Evolutionary conservation across 345 rosid genomes (phyloP).

Genomic region (Lepidium sativum): DNA sequence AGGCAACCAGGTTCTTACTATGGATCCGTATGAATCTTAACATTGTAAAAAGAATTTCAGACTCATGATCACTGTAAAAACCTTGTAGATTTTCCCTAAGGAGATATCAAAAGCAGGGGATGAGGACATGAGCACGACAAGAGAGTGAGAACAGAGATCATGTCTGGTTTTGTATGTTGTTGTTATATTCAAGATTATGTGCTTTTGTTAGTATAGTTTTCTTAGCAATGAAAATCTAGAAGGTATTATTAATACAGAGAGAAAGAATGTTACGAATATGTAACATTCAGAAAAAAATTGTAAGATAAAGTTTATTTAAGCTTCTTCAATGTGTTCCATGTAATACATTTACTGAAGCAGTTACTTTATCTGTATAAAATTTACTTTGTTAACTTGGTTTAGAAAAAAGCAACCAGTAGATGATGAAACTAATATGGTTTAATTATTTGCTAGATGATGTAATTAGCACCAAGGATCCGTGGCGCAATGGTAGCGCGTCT

Average conservation of each 20-base stretch:
- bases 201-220: neutral
- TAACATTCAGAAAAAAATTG: neutral
- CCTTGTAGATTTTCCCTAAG: constrained; percentile 16
- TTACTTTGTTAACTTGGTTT: neutral
- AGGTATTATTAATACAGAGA: neutral
- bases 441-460: accelerated
- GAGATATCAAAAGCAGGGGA: neutral
- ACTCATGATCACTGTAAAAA: neutral
- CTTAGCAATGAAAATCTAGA: neutral
- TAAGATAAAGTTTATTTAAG: neutral
- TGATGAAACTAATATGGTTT: no score
- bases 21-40: neutral
- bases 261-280: neutral
- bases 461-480: constrained; percentile 42
- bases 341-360: neutral
- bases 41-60: neutral
- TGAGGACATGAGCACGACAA: neutral
- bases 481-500: constrained; percentile 99
- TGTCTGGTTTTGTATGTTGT: neutral
- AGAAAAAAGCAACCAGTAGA: no score
- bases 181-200: neutral
- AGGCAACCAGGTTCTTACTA: constrained; percentile 20
- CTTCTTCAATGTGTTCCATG: neutral
- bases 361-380: neutral
- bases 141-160: neutral